Percentiles rank a stretch among this genome's conserved stretches.
Conservation (phyloP, 768 basidiomycete species). For the Leccinum ochraceum region DNA sequence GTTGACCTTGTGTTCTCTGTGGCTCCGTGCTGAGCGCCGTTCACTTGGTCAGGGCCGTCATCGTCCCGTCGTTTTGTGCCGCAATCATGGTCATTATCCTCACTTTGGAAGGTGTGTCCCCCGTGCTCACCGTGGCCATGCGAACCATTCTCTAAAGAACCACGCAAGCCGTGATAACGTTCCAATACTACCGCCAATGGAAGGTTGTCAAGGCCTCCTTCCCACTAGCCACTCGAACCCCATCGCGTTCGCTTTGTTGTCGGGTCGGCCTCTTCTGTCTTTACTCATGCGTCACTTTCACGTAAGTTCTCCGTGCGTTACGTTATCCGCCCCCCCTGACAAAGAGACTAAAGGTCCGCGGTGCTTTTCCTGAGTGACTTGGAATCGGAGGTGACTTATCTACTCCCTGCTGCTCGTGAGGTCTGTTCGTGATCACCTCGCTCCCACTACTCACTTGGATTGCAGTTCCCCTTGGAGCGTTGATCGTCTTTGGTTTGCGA, state of each 20-base stretch:
- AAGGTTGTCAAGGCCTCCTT: slow-evolving; percentile 39
- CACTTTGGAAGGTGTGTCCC: slow-evolving; percentile 44
- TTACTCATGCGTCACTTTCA: slow-evolving; percentile 44
- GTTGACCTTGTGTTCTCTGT: slow-evolving; percentile 4
- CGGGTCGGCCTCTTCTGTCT: slow-evolving; percentile 46
- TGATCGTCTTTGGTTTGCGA: slow-evolving; percentile 51
- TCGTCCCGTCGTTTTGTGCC: slow-evolving; percentile 48
- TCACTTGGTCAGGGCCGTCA: slow-evolving; percentile 29
- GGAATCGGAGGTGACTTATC: slow-evolving; percentile 39
- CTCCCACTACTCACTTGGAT: slow-evolving; percentile 4
- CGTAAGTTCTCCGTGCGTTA: slow-evolving; percentile 33
- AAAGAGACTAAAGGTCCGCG: slow-evolving; percentile 33
- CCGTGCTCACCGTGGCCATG: neutral
- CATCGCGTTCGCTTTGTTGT: slow-evolving; percentile 39
- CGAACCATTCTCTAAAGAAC: slow-evolving; percentile 6
- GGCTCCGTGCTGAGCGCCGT: slow-evolving; percentile 14
- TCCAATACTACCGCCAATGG: slow-evolving; percentile 46
- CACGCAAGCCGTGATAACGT: slow-evolving; percentile 41
- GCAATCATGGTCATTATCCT: slow-evolving; percentile 41
- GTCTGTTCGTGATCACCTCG: slow-evolving; percentile 1
- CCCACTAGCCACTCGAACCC: slow-evolving; percentile 40
- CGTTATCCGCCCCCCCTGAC: neutral
- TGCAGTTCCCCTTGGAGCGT: slow-evolving; percentile 51
- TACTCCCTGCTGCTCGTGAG: slow-evolving; percentile 54
- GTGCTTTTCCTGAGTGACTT: slow-evolving; percentile 38